These are phyloP conservation scores for Colletotrichum godetiae DNA, from an alignment of 2,329 filamentous ascomycete species.

Conservation along the genomic window DNA sequence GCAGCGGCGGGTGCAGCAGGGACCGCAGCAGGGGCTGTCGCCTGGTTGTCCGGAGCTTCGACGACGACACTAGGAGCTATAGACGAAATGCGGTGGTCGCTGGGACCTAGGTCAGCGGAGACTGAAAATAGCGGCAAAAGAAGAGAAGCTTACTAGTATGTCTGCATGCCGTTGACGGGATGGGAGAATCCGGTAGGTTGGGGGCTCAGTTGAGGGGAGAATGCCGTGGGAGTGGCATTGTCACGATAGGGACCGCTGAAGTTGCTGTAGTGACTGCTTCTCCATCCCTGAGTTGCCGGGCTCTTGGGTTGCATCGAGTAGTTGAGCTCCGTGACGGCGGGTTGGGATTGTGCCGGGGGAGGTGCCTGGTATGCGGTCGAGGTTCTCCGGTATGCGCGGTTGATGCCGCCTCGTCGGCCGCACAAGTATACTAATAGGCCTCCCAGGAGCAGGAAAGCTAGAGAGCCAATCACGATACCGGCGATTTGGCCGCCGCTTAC, in stretches of 20 bases:
- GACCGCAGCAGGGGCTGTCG: constrained; percentile 26
- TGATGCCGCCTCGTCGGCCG: constrained; percentile 52
- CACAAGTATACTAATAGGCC: constrained; percentile 60
- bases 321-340: constrained; percentile 24
- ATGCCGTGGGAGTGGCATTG: background rate
- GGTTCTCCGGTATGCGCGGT: constrained; percentile 48
- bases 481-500: constrained; percentile 63
- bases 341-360: background rate
- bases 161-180: constrained; percentile 10
- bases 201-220: constrained; percentile 35
- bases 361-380: background rate
- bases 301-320: constrained; percentile 40
- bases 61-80: constrained; percentile 18
- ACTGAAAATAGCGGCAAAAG: constrained; percentile 5
- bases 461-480: constrained; percentile 66
- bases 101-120: background rate
- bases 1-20: constrained; percentile 1
- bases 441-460: constrained; percentile 56
- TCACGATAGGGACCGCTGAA: constrained; percentile 38
- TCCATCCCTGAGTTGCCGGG: constrained; percentile 42
- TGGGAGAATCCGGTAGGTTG: constrained; percentile 12
- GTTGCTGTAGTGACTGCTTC: constrained; percentile 39
- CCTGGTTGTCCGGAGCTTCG: constrained; percentile 28
- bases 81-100: constrained; percentile 23
- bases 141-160: constrained; percentile 43